phyloP scores from a whole-genome alignment of 768 basidiomycete genomes.

The Termitomyces bulborhizus region DNA sequence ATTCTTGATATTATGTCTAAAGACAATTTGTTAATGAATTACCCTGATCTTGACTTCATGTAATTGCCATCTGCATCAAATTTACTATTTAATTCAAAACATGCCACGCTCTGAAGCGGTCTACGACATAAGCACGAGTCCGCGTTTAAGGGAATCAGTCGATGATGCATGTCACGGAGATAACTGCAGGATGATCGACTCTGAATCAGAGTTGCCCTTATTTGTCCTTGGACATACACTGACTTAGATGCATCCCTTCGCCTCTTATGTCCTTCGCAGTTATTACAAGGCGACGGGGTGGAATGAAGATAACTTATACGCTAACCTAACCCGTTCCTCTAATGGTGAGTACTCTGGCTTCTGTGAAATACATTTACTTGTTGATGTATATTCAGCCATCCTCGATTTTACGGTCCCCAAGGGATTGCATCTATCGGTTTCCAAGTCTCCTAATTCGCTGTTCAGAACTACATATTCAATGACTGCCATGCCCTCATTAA shows the following conservation, averaged over 20 bases:
- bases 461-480: slow-evolving; percentile 92
- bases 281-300: slow-evolving; percentile 94
- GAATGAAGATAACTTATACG: slow-evolving; percentile 95
- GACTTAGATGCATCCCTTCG: slow-evolving; percentile 71
- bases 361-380: neutral
- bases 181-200: neutral
- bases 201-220: too few species aligned
- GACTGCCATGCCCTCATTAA: slow-evolving; percentile 88
- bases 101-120: neutral
- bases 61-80: neutral
- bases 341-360: slow-evolving; percentile 45
- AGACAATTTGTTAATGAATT: neutral
- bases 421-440: slow-evolving; percentile 74
- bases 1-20: neutral
- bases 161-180: neutral
- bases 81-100: neutral
- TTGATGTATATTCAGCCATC: slow-evolving; percentile 48
- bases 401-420: slow-evolving; percentile 87
- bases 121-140: neutral
- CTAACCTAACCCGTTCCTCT: slow-evolving; percentile 85
- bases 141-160: too few species aligned
- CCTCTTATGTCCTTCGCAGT: slow-evolving; percentile 79
- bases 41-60: neutral
- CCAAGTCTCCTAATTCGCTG: slow-evolving; percentile 81
- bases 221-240: neutral